Evolutionary conservation across 2,329 filamentous ascomycete genomes (phyloP), one percentile per base, ranked within the genome.

Genomic region (Nemania serpens): DNA sequence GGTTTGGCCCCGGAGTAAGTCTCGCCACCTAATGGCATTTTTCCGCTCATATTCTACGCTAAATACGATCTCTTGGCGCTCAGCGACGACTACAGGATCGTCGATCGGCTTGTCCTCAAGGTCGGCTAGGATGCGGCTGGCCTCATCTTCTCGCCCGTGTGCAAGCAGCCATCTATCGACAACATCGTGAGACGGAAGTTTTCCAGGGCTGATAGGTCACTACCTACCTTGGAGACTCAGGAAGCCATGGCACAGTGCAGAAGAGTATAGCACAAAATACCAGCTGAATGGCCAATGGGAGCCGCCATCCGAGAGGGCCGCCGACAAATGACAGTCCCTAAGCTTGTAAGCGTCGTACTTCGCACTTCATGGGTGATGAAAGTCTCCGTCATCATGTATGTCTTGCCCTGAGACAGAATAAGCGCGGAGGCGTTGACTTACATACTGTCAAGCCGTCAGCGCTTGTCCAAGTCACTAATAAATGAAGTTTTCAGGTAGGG

Each of bases 271-370:
- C 29, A 43, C 66, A 72, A 64, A 78, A 77, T 41, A 76, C n/a
- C 1, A 69, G 51, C 71, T 74, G 76, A 61, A 79, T 70, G 5
- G 75, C 74, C 11, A 79, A 65, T 22, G 77, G 76, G 55, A 78
- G 73, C 11, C 76, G 73, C 76, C 76, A 79, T 39, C 69, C 64
- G 29, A 71, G 10, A 25, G 62, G 22, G 25, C 69, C 65, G 50
- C 72, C 62, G 39, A 74, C 73, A 56, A 67, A 74, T 1, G 69
- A 73, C 47, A 74, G 62, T n/a, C 59, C 59, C 54, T 58, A 46
- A 5, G 2, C 10, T 34, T 1, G n/a, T 59, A 7, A 55, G 39
- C 33, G 22, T 17, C 5, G 9, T 5, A 11, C 1, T 53, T 6
- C 1, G 1, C n/a, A 43, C 2, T 13, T 39, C 3, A 7, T 20